Percentiles rank a stretch among this genome's conserved stretches.
Evolutionary conservation across 768 basidiomycete genomes (phyloP).

Genomic region (Boletales sp.): DNA sequence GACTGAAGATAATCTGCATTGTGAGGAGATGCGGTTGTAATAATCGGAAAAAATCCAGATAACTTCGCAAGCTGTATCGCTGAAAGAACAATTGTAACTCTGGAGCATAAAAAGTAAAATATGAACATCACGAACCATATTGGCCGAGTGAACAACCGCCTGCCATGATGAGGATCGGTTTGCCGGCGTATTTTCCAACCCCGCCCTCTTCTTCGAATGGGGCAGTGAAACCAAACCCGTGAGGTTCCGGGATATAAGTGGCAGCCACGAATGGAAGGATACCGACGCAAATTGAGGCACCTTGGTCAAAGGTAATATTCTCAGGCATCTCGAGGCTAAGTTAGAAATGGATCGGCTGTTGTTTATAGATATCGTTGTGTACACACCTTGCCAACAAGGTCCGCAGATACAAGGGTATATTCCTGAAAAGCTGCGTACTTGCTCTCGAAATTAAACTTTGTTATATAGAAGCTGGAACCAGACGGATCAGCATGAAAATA

Average conservation of each 20-base stretch:
- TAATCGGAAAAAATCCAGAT: constrained; percentile 31
- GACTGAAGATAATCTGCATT: constrained; percentile 27
- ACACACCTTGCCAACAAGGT: constrained; percentile 15
- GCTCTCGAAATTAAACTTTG: neutral
- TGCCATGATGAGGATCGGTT: constrained; percentile 32
- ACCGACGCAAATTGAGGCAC: constrained; percentile 31
- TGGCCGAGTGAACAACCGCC: constrained; percentile 35
- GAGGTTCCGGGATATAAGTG: constrained; percentile 23
- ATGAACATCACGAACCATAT: constrained; percentile 19
- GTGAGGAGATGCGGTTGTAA: constrained; percentile 33
- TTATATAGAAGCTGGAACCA: constrained; percentile 16
- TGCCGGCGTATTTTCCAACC: constrained; percentile 25
- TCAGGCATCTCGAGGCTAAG: constrained; percentile 21
- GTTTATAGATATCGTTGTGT: neutral
- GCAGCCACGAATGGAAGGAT: constrained; percentile 29
- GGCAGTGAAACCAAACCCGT: constrained; percentile 20
- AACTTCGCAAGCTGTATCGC: constrained; percentile 30
- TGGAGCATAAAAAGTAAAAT: neutral
- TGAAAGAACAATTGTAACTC: neutral
- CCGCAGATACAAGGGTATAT: constrained; percentile 21
- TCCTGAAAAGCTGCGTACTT: constrained; percentile 25
- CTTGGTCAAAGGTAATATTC: constrained; percentile 33
- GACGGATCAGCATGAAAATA: neutral
- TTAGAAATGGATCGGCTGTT: neutral
- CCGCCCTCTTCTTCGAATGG: constrained; percentile 24